Conservation (phyloP, 306 rosid species). For the Delonix regia region DNA sequence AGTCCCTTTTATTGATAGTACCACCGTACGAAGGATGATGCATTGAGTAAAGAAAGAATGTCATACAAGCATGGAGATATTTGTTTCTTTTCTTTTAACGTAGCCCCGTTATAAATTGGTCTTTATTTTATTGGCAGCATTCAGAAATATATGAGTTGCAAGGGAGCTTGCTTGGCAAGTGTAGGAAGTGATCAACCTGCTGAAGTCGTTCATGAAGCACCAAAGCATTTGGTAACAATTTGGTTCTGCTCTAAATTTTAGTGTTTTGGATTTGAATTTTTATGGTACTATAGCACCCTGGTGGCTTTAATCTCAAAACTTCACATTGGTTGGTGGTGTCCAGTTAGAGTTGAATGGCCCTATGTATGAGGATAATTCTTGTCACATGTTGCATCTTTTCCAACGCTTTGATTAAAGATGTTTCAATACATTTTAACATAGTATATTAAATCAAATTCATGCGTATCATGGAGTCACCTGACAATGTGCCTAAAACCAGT, state of each 20-base stretch:
- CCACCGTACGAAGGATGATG: slow-evolving; percentile 28
- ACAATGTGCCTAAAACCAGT: background rate
- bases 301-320: too few relatives aligned
- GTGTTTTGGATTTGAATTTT: background rate
- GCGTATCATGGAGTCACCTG: slow-evolving; percentile 4
- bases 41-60: slow-evolving; percentile 14
- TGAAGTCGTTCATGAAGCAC: slow-evolving; percentile 88
- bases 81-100: slow-evolving; percentile 27
- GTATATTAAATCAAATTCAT: slow-evolving; percentile 12
- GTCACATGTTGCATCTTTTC: background rate
- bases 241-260: slow-evolving; percentile 27
- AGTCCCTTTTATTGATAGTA: slow-evolving; percentile 14
- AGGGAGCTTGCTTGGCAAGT: slow-evolving; percentile 88
- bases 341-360: background rate
- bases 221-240: slow-evolving; percentile 73
- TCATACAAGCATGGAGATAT: slow-evolving; percentile 27
- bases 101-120: slow-evolving; percentile 19
- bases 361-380: slow-evolving; percentile 16
- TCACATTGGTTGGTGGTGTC: too few relatives aligned
- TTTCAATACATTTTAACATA: background rate
- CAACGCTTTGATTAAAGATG: slow-evolving; percentile 27
- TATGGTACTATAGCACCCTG: too few relatives aligned
- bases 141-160: slow-evolving; percentile 88
- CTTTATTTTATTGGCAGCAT: slow-evolving; percentile 56
- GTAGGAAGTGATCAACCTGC: slow-evolving; percentile 95